Evolutionary conservation across 2,329 filamentous ascomycete genomes (phyloP).

Genomic region (Leptoxyphium fumago): DNA sequence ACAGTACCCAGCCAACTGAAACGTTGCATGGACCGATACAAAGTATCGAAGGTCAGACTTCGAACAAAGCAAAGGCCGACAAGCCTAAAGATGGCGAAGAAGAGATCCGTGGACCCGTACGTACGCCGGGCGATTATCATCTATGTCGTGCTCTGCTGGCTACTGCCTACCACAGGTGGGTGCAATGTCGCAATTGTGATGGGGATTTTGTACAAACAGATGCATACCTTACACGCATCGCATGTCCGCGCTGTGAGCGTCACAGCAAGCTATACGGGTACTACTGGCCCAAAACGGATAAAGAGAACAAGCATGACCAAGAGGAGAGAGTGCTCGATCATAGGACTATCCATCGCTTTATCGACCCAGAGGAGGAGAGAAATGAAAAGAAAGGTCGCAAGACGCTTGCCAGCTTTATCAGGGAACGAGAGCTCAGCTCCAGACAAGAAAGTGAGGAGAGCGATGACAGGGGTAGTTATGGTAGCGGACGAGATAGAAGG

Average conservation of each 20-base stretch:
- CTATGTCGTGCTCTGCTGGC: slow-evolving; percentile 63
- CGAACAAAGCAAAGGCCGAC: slow-evolving; percentile 2
- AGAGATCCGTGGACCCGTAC: slow-evolving; percentile 20
- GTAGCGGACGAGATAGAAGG: background rate
- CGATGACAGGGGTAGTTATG: background rate
- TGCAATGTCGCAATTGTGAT: slow-evolving; percentile 73
- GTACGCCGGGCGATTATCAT: slow-evolving; percentile 48
- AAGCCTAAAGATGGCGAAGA: slow-evolving; percentile 7
- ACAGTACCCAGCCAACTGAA: background rate
- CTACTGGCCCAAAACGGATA: slow-evolving; percentile 90
- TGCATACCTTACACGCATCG: slow-evolving; percentile 70
- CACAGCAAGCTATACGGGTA: slow-evolving; percentile 94
- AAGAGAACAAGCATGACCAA: slow-evolving; percentile 56
- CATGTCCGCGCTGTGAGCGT: slow-evolving; percentile 84
- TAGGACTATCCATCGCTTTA: slow-evolving; percentile 71
- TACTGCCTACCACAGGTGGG: slow-evolving; percentile 67
- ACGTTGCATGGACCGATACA: slow-evolving; percentile 5
- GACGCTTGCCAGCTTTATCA: background rate
- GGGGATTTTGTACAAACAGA: slow-evolving; percentile 75
- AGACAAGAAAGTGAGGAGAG: background rate
- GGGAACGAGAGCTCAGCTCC: background rate
- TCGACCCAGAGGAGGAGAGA: slow-evolving; percentile 38
- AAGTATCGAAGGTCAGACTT: slow-evolving; percentile 13
- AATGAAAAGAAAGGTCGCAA: slow-evolving; percentile 17
- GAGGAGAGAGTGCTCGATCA: slow-evolving; percentile 63